Conservation (phyloP, 2,329 filamentous ascomycete genomes). For the Simplicillium sp. region DNA sequence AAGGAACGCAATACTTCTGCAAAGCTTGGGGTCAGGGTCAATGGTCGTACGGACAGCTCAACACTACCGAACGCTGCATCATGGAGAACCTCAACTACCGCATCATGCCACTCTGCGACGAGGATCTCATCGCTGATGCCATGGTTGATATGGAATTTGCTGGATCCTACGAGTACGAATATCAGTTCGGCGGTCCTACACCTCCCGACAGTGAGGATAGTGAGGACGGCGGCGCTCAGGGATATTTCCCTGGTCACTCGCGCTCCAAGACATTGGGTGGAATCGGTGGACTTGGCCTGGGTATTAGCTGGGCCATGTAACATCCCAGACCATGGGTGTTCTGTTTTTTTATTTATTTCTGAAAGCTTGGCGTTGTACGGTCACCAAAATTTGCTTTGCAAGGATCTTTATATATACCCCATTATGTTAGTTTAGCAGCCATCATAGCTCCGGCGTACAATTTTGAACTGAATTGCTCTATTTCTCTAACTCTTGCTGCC, state of each 20-base stretch:
- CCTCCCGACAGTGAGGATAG: constrained; percentile 19
- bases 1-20: constrained; percentile 43
- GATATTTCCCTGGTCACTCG: constrained; percentile 19
- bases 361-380: background rate
- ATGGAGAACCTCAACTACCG: constrained; percentile 56
- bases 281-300: constrained; percentile 1
- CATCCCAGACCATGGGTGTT: background rate
- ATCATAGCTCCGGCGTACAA: no score
- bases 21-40: constrained; percentile 41
- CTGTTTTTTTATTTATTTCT: background rate
- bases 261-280: constrained; percentile 24
- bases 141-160: constrained; percentile 56
- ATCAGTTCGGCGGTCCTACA: constrained; percentile 16
- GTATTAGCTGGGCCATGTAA: constrained; percentile 5
- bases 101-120: constrained; percentile 50
- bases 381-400: constrained; percentile 1
- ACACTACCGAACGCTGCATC: constrained; percentile 53
- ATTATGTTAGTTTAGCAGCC: no score
- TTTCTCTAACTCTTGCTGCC: no score
- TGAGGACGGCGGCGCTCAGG: constrained; percentile 12
- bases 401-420: no score
- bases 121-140: constrained; percentile 46
- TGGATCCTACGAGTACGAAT: constrained; percentile 20
- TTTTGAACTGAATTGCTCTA: no score
- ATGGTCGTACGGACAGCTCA: constrained; percentile 55